Base-by-base conservation (phyloP, 2,329 filamentous ascomycete species). In the Trichoderma citrinoviride region DNA sequence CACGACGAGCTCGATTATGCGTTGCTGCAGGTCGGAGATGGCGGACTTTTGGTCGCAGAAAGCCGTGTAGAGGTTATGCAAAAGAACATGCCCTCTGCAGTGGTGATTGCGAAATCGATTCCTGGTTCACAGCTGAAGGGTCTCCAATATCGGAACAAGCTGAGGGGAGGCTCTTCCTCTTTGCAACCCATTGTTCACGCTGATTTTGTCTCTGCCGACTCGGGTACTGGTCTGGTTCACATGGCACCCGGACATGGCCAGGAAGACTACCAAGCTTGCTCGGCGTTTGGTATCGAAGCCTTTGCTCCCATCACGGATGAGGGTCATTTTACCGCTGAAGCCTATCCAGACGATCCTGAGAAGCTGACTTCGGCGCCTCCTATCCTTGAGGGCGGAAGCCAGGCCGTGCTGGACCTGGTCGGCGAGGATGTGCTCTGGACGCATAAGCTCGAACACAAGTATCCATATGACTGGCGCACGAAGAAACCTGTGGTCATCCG, bases 381-480 rank as follows among this genome's bases (percentile, higher is more conserved):
- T 0, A 92, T 96, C 8, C 81, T 93, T 37, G 84, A 85, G 19
- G 85, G 87, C 8, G 93, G 93, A 46, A 87, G 87, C 41, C 78
- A 83, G 56, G 84, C 85, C 3, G 88, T 97, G 0, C 76, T 98
- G 40, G 81, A 88, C 1, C 81, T 95, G 57, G 80, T 97, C 2
- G 79, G 82, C 27, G 79, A 83, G 0, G 80, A 87, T 66, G 84
- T 98, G 3, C 79, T 97, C 46, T 83, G 84, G 44, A 85, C 84
- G 4, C 90, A 96, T 70, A 82, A 82, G 64, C 90, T 94, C 74
- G 83, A 83, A 60, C 95, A 99, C 81, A 98, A 97, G 76, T 98
- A 98, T 74, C 95, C 95, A 0, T 97, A 98, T 70, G 95, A 99
- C 77, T 99, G 95, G 95, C 86, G 95, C 61, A 96, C 94, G 0